Evolutionary conservation across 331 rosid genomes (phyloP).

Genomic region (Malus hybrid): DNA sequence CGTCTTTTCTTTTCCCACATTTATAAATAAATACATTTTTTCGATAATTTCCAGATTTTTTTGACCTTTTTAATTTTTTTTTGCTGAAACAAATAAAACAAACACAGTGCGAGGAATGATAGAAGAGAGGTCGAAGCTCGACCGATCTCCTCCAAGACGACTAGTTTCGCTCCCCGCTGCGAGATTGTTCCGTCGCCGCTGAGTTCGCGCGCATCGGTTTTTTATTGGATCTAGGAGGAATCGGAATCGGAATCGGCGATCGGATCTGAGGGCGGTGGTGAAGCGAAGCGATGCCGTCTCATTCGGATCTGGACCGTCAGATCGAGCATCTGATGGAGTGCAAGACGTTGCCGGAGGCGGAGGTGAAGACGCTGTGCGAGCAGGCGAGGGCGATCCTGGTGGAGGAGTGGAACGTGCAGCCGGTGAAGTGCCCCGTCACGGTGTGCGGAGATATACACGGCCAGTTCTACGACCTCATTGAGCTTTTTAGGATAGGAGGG

Average conservation of each 20-base stretch:
- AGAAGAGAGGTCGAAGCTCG: constrained; percentile 27
- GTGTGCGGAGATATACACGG: constrained; percentile 99
- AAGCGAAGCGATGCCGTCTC: constrained; percentile 72
- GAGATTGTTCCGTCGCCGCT: constrained; percentile 14
- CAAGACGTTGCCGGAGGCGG: constrained; percentile 89
- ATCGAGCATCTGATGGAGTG: constrained; percentile 98
- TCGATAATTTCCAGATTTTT: constrained; percentile 5
- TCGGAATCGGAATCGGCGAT: not conserved
- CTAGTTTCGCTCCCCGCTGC: constrained; percentile 23
- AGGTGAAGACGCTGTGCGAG: constrained; percentile 88
- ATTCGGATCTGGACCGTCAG: constrained; percentile 99
- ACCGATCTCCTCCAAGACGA: constrained; percentile 33
- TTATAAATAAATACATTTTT: constrained; percentile 21
- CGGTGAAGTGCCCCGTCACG: constrained; percentile 98
- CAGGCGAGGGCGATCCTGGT: constrained; percentile 93
- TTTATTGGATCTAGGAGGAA: not conserved
- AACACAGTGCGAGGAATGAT: constrained; percentile 31
- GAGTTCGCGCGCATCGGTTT: constrained; percentile 1
- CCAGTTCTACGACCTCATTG: constrained; percentile 96
- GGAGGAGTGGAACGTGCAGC: constrained; percentile 99
- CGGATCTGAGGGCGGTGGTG: constrained; percentile 37
- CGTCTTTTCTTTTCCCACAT: too few relatives aligned
- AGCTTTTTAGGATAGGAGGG: constrained; percentile 96
- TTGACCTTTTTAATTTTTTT: not conserved
- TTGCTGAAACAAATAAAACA: constrained; percentile 2